Evolutionary conservation across 2,329 filamentous ascomycete species (phyloP).

Genomic region (Colletotrichum orbiculare): DNA sequence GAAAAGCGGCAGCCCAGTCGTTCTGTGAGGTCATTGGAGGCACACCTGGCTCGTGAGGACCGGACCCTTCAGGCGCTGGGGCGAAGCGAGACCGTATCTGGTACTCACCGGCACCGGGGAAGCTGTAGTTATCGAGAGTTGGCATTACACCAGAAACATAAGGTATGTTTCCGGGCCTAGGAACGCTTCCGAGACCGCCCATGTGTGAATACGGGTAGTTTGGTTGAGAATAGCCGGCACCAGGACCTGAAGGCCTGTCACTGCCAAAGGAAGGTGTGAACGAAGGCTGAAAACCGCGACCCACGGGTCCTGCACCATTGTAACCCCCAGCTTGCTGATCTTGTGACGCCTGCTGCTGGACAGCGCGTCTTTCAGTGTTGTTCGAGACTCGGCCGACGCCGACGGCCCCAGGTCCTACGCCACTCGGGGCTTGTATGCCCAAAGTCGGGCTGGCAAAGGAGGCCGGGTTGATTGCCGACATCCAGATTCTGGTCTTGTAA

Average conservation of each 20-base stretch:
- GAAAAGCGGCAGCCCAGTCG: constrained; percentile 74
- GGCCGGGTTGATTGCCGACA: constrained; percentile 98
- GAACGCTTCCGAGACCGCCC: constrained; percentile 40
- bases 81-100: constrained; percentile 61
- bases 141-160: constrained; percentile 55
- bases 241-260: constrained; percentile 54
- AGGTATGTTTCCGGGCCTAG: constrained; percentile 49
- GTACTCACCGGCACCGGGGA: constrained; percentile 57
- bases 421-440: constrained; percentile 76
- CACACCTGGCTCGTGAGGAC: constrained; percentile 43
- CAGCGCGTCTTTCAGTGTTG: constrained; percentile 59
- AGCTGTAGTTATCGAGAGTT: constrained; percentile 57
- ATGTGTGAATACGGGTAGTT: constrained; percentile 48
- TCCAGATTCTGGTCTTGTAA: constrained; percentile 99
- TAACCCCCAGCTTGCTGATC: constrained; percentile 50
- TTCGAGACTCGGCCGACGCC: constrained; percentile 58
- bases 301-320: constrained; percentile 48
- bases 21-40: constrained; percentile 47
- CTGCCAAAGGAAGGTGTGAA: constrained; percentile 55
- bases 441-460: constrained; percentile 87
- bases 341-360: constrained; percentile 49
- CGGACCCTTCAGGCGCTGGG: constrained; percentile 49
- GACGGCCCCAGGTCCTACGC: constrained; percentile 74
- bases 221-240: constrained; percentile 50
- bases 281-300: constrained; percentile 55